Evolutionary conservation across 2,329 filamentous ascomycete species (phyloP), one percentile per base, ranked within the genome.

Genomic region (Aspergillus brunneoviolaceus): DNA sequence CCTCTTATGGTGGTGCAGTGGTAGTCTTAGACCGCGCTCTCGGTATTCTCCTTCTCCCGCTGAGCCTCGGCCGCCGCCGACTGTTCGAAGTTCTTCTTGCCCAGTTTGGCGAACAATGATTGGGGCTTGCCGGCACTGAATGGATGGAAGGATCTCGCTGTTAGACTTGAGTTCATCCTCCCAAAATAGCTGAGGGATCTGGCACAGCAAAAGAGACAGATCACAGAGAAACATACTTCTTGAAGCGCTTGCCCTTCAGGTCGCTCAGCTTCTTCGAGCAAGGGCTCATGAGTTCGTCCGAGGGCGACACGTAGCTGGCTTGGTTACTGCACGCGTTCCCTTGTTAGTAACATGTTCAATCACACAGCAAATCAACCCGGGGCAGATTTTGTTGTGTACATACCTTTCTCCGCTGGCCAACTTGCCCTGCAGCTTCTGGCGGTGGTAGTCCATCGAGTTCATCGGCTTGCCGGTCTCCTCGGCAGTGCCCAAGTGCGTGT

Each of bases 191-290:
- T 35, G 33, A 16, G 9, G 33, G 33, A 5, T 5, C 11, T 35
- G 35, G 27, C 7, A 31, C 25, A 10, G 5, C 3, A 48, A 25
- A n/a, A 10, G 5, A n/a, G 51, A 21, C 21, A 21, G 21, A 21
- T 21, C 21, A 21, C 21, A 21, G 21, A 5, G 1, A n/a, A 39
- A 67, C 72, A 53, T 72, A 80, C 78, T 77, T 80, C 68, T 78
- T 78, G 59, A 81, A 80, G 27, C 78, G 74, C 74, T 81, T 81
- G 42, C 77, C 77, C 74, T 82, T 82, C 57, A 81, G 69, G 59
- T 81, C 76, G 55, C 76, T 80, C 68, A 82, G 58, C 57, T 82
- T 82, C 73, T 80, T 80, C 29, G 79, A 80, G 60, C 79, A 80
- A 3, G 80, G 80, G 54, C 78, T 81, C 75, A 80, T 79, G 53